A percentile compares a stretch with the other conserved stretches of the same genome.
Evolutionary conservation across 192 early-diverging fungal genomes (phyloP).

Genomic region (Umbelopsis ramanniana): DNA sequence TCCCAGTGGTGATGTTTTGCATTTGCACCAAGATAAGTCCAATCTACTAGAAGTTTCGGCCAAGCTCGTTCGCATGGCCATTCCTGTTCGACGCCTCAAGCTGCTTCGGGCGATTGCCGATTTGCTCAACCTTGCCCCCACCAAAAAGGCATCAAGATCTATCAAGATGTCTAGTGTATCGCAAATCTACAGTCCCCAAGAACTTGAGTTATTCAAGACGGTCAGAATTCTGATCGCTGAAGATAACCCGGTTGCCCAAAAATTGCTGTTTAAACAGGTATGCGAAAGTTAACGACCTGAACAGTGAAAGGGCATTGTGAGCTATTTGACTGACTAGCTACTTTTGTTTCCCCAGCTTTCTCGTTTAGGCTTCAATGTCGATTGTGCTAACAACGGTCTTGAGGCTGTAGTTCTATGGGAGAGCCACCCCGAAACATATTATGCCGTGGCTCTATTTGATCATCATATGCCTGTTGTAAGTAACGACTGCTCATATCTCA

Average conservation of each 20-base stretch:
- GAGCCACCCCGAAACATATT: constrained; percentile 45
- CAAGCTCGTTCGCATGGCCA: constrained; percentile 42
- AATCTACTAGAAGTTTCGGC: constrained; percentile 12
- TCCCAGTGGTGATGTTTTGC: constrained; percentile 20
- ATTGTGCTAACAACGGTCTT: constrained; percentile 54
- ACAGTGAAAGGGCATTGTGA: no score
- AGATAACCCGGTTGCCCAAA: constrained; percentile 54
- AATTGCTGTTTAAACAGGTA: constrained; percentile 47
- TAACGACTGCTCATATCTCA: background rate
- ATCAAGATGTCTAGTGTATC: constrained; percentile 7
- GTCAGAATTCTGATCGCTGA: constrained; percentile 53
- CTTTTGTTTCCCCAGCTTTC: constrained; percentile 16
- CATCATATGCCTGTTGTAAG: constrained; percentile 54
- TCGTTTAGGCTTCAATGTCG: constrained; percentile 47
- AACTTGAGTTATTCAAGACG: constrained; percentile 39
- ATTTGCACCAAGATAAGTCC: constrained; percentile 11
- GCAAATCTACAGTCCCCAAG: constrained; percentile 41
- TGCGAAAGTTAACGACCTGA: no score
- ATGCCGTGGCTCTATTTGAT: constrained; percentile 55
- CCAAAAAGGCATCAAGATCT: background rate
- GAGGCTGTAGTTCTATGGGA: constrained; percentile 49
- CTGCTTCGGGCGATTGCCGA: constrained; percentile 47
- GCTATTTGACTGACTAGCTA: no score
- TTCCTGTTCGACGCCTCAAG: constrained; percentile 49
- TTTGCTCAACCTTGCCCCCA: constrained; percentile 36